Base-by-base conservation (phyloP, 805 yeast genomes). In the Candida nitratophila region DNA sequence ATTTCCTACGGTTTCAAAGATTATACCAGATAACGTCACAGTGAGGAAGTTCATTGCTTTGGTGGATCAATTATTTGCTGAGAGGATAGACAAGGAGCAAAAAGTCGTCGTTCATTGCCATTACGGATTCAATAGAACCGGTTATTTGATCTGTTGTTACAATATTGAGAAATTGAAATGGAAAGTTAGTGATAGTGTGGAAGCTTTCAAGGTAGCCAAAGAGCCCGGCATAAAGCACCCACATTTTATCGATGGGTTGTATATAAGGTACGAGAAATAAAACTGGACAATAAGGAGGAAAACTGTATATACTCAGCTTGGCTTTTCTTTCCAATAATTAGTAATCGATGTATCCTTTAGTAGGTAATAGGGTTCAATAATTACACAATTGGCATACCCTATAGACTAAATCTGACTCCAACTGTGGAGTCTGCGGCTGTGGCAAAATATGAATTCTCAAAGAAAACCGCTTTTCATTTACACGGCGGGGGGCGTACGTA, bases 101-200 rank as follows among this genome's bases (percentile, higher is more conserved):
- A 61, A 69, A 22, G 64, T 82, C 7, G 87, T 75, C 0, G 83
- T 85, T 8, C 93, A 85, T 59, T 84, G 93, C 56, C 93, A 84
- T 58, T 84, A 84, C 56, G 93, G 91, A 6, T 86, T 83, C 62
- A 84, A 84, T 58, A 66, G 91, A 45, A 84, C 91, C 0, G 91
- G 93, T 2, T 84, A 77, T 52, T 68, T 85, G 41, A 76, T 84
- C 17, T 80, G 86, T 55, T 76, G 85, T 54, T 85, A 79, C 56
- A 64, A 84, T 53, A 70, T 85, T 21, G 87, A 82, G 53, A 65
- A 64, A 42, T 59, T 76, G 29, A 79, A 79, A 0, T 76, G 83
- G 76, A 54, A 70, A 3, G 86, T 83, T 2, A 65, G 66, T 32
- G 85, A 80, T 39, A 86, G 91, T 0, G 69, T 84, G 15, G 73